Evolutionary conservation across 306 rosid genomes (phyloP).

Genomic region (Comarum palustre): DNA sequence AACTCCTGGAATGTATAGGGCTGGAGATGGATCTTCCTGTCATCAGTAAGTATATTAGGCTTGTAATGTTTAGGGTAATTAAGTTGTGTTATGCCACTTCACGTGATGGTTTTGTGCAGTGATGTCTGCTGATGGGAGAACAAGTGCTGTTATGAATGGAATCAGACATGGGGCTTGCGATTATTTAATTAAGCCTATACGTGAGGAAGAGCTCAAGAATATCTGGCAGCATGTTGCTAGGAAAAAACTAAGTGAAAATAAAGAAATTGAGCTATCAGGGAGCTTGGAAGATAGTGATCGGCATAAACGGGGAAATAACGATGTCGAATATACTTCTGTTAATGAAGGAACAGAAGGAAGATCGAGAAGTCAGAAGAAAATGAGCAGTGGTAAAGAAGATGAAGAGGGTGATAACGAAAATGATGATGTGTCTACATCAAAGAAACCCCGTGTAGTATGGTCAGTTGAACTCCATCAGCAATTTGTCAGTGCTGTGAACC

Average conservation of each 20-base stretch:
- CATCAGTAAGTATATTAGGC: conserved; percentile 43
- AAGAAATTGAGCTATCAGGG: conserved; percentile 54
- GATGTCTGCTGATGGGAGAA: conserved; percentile 59
- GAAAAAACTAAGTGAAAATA: conserved; percentile 37
- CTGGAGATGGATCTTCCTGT: conserved; percentile 65
- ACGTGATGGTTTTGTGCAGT: conserved; percentile 39
- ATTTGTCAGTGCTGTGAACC: conserved; percentile 51
- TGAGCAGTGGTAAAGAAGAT: conserved; percentile 51
- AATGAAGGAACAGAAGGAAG: conserved; percentile 50
- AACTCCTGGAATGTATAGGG: conserved; percentile 46
- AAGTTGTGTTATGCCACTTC: conserved; percentile 8
- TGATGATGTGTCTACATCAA: conserved; percentile 44
- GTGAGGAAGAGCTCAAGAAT: conserved; percentile 38
- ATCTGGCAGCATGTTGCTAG: conserved; percentile 71
- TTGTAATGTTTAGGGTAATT: conserved; percentile 6
- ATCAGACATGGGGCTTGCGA: conserved; percentile 56
- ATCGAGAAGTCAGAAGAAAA: conserved; percentile 47
- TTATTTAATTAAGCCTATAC: conserved; percentile 56
- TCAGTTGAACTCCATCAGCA: conserved; percentile 47
- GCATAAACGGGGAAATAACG: conserved; percentile 45
- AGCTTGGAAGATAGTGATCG: conserved; percentile 53
- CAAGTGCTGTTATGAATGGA: conserved; percentile 38
- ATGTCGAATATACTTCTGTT: conserved; percentile 48
- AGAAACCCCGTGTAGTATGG: conserved; percentile 68
- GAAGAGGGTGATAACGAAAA: conserved; percentile 46